Percentiles rank a stretch among this genome's conserved stretches.
These are phyloP conservation scores for Gorgonomyces haynaldii DNA, from an alignment of 192 early-diverging fungal species.

Conservation along the genomic window DNA sequence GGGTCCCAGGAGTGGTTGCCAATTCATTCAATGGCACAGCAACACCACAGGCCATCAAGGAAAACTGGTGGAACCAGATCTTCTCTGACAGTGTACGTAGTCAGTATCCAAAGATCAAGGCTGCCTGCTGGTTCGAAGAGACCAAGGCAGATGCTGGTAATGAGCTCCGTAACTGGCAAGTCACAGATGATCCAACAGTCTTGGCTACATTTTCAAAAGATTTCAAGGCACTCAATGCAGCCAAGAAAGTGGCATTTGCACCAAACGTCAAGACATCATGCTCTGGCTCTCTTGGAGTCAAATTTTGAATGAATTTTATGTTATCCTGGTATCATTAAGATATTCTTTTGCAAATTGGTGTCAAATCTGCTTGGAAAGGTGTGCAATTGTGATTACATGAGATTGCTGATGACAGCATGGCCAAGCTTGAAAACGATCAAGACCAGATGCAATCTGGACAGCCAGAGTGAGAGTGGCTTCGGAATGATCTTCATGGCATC, in stretches of 20 bases:
- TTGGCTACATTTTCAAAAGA: not conserved
- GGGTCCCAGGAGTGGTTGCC: slow-evolving; percentile 2
- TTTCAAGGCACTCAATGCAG: not conserved
- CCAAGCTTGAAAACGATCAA: no score
- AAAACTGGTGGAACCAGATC: slow-evolving; percentile 26
- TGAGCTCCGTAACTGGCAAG: not conserved
- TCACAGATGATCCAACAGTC: not conserved
- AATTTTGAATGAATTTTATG: not conserved
- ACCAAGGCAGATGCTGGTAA: not conserved
- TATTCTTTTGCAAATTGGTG: no score
- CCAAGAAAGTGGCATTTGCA: not conserved
- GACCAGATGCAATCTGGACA: no score
- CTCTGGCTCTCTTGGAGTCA: not conserved
- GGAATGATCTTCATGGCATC: no score
- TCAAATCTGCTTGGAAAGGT: no score
- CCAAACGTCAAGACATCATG: not conserved
- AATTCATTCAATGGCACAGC: no score
- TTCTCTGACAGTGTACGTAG: not conserved
- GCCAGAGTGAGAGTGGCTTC: no score
- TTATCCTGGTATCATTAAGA: not conserved
- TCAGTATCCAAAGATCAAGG: not conserved
- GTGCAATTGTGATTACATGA: no score
- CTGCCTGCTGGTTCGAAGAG: slow-evolving; percentile 1
- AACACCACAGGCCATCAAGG: slow-evolving; percentile 17
- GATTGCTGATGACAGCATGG: no score